These are phyloP conservation scores for Gymnopilus junonius DNA, from an alignment of 768 basidiomycete genomes.

Conservation along the genomic window DNA sequence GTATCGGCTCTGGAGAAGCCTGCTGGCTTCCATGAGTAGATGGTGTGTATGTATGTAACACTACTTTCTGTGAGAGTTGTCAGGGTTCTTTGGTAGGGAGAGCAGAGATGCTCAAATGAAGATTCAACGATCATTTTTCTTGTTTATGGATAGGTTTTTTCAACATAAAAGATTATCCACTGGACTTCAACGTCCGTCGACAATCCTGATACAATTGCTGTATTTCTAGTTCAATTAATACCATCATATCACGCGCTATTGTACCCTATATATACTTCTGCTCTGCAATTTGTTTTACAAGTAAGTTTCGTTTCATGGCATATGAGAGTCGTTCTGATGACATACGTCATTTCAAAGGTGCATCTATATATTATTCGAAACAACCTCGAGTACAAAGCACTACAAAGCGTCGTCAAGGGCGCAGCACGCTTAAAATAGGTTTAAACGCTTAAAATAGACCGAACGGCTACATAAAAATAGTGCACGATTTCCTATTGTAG, in stretches of 20 bases:
- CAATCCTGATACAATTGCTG: slow-evolving; percentile 10
- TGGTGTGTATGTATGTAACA: not conserved
- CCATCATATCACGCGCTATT: slow-evolving; percentile 3
- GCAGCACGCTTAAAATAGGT: not conserved
- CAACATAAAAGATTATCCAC: slow-evolving; percentile 4
- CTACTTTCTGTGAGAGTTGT: not conserved
- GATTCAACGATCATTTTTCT: slow-evolving; percentile 27
- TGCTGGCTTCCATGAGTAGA: slow-evolving; percentile 60
- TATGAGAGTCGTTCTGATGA: no score
- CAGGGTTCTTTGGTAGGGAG: not conserved
- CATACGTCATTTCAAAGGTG: no score
- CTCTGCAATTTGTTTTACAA: not conserved
- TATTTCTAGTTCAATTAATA: slow-evolving; percentile 22
- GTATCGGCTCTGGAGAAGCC: slow-evolving; percentile 54
- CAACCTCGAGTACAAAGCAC: not conserved
- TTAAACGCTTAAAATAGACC: not conserved
- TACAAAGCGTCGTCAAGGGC: no score
- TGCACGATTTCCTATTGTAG: slow-evolving; percentile 6
- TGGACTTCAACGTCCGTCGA: slow-evolving; percentile 25
- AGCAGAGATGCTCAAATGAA: slow-evolving; percentile 11
- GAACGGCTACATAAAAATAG: not conserved
- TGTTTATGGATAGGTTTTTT: slow-evolving; percentile 9
- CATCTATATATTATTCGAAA: no score
- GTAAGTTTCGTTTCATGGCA: not conserved
- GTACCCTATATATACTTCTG: slow-evolving; percentile 7